phyloP scores from a whole-genome alignment of 1,284 basidiomycete genomes.

The Heterobasidion irregulare region DNA sequence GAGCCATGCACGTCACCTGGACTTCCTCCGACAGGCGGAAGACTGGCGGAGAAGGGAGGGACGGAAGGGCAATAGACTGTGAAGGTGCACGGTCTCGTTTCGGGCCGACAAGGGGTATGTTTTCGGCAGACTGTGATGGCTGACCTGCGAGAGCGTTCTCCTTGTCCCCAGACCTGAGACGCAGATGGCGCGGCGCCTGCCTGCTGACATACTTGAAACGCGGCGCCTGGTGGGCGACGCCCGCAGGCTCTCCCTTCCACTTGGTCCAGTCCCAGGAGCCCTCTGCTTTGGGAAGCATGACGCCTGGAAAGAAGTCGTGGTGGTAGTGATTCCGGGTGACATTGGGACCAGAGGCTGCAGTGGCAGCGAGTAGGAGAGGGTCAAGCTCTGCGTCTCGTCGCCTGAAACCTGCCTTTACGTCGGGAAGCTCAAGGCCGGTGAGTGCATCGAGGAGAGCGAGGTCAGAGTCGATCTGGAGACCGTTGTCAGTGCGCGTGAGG shows the following conservation, averaged over 20 bases:
- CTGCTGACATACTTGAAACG: slow-evolving; percentile 55
- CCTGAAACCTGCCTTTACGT: slow-evolving; percentile 29
- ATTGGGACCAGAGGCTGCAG: slow-evolving; percentile 60
- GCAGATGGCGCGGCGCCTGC: slow-evolving; percentile 61
- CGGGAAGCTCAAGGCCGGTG: slow-evolving; percentile 32
- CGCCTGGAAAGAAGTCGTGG: slow-evolving; percentile 61
- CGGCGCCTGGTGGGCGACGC: slow-evolving; percentile 26
- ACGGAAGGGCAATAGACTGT: slow-evolving; percentile 2
- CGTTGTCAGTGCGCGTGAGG: slow-evolving; percentile 19
- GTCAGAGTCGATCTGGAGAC: slow-evolving; percentile 25
- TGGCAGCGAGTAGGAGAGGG: slow-evolving; percentile 65
- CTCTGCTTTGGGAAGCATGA: slow-evolving; percentile 41
- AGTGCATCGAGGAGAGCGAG: slow-evolving; percentile 43
- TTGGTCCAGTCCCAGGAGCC: slow-evolving; percentile 52
- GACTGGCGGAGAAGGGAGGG: slow-evolving; percentile 1
- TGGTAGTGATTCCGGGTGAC: slow-evolving; percentile 72
- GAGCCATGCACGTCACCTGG: slow-evolving; percentile 86
- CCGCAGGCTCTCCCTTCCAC: slow-evolving; percentile 32
- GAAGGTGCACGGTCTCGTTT: slow-evolving; percentile 8
- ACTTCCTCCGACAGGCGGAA: slow-evolving; percentile 22
- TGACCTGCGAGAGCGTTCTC: slow-evolving; percentile 15
- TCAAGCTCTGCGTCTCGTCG: slow-evolving; percentile 63
- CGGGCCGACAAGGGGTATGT: slow-evolving; percentile 18
- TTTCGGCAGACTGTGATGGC: slow-evolving; percentile 16
- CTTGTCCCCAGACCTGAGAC: slow-evolving; percentile 27